Evolutionary conservation across 2,329 filamentous ascomycete species (phyloP).

Genomic region (Purpureocillium takamizusanense): DNA sequence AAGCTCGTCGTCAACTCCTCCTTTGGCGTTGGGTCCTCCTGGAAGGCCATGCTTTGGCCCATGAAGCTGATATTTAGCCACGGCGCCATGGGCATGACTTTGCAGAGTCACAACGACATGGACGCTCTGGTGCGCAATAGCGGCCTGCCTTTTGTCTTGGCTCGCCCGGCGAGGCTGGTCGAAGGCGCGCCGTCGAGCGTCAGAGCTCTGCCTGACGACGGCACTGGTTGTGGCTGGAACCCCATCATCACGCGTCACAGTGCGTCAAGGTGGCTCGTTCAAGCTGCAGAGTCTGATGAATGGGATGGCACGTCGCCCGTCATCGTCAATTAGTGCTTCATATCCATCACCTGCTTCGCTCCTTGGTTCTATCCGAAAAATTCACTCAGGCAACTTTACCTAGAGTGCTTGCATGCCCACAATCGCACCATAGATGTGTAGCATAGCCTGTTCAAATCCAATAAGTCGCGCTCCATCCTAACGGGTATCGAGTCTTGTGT

Average conservation of each 20-base stretch:
- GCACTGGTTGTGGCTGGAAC: conserved; percentile 30
- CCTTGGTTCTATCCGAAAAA: too few relatives aligned
- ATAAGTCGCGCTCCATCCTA: too few relatives aligned
- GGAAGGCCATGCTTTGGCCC: conserved; percentile 27
- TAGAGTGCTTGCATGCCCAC: too few relatives aligned
- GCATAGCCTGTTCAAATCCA: too few relatives aligned
- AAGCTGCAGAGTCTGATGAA: conserved; percentile 27
- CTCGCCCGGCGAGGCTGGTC: conserved; percentile 32
- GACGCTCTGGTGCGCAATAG: conserved; percentile 28
- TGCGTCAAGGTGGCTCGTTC: conserved; percentile 36
- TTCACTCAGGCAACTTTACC: too few relatives aligned
- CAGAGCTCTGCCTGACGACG: conserved; percentile 30
- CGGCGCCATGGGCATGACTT: conserved; percentile 33
- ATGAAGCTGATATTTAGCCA: conserved; percentile 35
- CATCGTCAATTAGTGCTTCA: conserved; percentile 27
- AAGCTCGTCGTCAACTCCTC: too few relatives aligned
- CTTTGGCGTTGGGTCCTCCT: conserved; percentile 35
- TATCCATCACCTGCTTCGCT: too few relatives aligned
- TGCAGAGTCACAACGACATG: conserved; percentile 37
- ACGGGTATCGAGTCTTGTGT: too few relatives aligned
- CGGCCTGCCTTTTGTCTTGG: conserved; percentile 26
- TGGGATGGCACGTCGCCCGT: conserved; percentile 37
- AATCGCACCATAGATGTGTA: too few relatives aligned
- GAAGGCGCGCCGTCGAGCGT: conserved; percentile 26
- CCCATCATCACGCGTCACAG: conserved; percentile 24